Evolutionary conservation across 768 basidiomycete genomes (phyloP), one percentile per base, ranked within the genome.

Genomic region (Lactarius psammicola): DNA sequence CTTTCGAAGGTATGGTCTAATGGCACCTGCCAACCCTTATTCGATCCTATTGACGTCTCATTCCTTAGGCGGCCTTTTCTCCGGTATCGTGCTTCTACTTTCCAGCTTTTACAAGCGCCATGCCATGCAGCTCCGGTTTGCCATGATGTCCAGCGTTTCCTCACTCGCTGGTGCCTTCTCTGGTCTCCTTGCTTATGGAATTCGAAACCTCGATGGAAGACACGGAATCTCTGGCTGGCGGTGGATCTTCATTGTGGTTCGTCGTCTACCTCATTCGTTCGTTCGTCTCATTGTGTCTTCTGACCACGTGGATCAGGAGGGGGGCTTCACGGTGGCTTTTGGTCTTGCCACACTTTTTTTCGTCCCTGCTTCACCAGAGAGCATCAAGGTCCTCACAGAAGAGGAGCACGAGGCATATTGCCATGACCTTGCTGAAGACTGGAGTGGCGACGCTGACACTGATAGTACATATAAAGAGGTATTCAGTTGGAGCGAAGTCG

Each of bases 201-300:
- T 90, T 59, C 70, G 78, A 20, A 74, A 84, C 18, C 84, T 89
- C 79, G 74, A 85, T 49, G 84, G 84, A 9, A 74, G 79, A 18
- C 79, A 80, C 2, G 82, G 84, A 3, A 79, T 75, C 62, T 77
- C 81, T 2, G 87, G 83, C 0, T 88, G 87, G 87, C 78, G 82
- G 17, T 90, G 85, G 87, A 83, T 88, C 54, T 86, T 87, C 72
- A 84, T 86, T 61, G 76, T 87, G 33, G 81, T 83, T 72, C 1
- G 73, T 63, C 2, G 7, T 42, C 2, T 49, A 3, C 11, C 28
- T 11, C 13, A 15, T 17, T 2, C 11, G 2, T 57, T 55, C 10
- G n/a, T n/a, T n/a, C n/a, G n/a, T n/a, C n/a, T n/a, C n/a, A n/a
- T n/a, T n/a, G n/a, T 0, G 1, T 8, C 31, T 3, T 55, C 28